Evolutionary conservation across 2,329 filamentous ascomycete species (phyloP).

Genomic region (Pseudogymnoascus sp.): DNA sequence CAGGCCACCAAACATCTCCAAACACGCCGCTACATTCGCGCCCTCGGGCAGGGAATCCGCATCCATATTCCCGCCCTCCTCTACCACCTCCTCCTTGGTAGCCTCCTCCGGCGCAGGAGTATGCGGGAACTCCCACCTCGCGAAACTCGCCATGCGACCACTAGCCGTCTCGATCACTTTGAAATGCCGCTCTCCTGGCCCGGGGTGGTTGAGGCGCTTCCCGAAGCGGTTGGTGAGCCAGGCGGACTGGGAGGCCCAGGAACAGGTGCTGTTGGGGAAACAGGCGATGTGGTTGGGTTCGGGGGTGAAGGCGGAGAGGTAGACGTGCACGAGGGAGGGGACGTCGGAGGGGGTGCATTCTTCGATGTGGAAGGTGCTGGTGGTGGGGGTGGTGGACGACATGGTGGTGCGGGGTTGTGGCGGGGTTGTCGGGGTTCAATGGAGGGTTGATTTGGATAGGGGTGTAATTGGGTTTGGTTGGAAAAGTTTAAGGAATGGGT

Average conservation of each 20-base stretch:
- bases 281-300: slow-evolving; percentile 11
- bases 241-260: slow-evolving; percentile 17
- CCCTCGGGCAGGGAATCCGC: slow-evolving; percentile 26
- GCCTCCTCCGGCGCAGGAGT: slow-evolving; percentile 16
- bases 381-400: neutral
- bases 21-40: slow-evolving; percentile 24
- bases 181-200: slow-evolving; percentile 25
- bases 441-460: neutral
- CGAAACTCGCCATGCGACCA: slow-evolving; percentile 27
- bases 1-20: slow-evolving; percentile 27
- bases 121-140: slow-evolving; percentile 31
- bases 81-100: neutral
- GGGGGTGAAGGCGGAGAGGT: slow-evolving; percentile 21
- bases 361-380: slow-evolving; percentile 1
- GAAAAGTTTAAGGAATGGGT: neutral
- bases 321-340: slow-evolving; percentile 24
- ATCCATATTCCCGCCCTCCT: slow-evolving; percentile 12
- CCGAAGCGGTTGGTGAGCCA: slow-evolving; percentile 28
- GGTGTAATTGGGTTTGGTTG: neutral
- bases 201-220: slow-evolving; percentile 24
- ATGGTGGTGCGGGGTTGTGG: neutral
- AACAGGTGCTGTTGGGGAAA: slow-evolving; percentile 7
- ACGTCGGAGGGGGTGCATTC: slow-evolving; percentile 25
- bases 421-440: neutral
- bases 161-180: slow-evolving; percentile 27